These are phyloP conservation scores for Rubroshorea leprosula DNA, from an alignment of 345 rosid species.

Conservation along the genomic window DNA sequence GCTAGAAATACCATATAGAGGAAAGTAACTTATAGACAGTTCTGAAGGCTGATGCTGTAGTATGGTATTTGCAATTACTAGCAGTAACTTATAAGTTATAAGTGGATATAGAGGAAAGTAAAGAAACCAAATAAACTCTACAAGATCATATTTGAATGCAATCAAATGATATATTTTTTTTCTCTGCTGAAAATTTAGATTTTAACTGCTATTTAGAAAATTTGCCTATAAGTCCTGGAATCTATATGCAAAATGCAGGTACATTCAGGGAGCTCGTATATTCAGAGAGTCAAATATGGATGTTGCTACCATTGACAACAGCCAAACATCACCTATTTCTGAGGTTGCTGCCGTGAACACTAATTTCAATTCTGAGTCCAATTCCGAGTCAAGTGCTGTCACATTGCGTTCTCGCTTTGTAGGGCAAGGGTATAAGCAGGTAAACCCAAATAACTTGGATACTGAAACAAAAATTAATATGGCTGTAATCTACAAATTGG, in stretches of 20 bases:
- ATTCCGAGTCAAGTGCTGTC: slow-evolving; percentile 18
- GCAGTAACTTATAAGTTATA: too few relatives aligned
- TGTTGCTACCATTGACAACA: slow-evolving; percentile 29
- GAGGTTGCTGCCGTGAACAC: slow-evolving; percentile 41
- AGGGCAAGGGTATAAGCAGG: slow-evolving; percentile 98
- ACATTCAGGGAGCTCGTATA: slow-evolving; percentile 62
- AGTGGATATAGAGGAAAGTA: too few relatives aligned
- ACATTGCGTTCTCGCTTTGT: slow-evolving; percentile 67
- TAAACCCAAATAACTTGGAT: slow-evolving; percentile 14
- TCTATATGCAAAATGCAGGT: slow-evolving; percentile 40
- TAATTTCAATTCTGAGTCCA: slow-evolving; percentile 19
- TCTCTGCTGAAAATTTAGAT: neutral
- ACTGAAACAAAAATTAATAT: neutral
- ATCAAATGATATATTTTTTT: neutral
- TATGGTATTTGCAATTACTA: too few relatives aligned
- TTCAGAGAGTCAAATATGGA: slow-evolving; percentile 33
- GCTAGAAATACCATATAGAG: too few relatives aligned
- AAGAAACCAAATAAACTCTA: too few relatives aligned
- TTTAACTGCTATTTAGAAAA: too few relatives aligned
- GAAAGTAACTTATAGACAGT: too few relatives aligned
- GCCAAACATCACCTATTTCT: slow-evolving; percentile 25
- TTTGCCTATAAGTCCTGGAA: neutral
- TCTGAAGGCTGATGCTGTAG: too few relatives aligned
- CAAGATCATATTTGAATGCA: too few relatives aligned
- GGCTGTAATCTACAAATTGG: too few relatives aligned